These are phyloP conservation scores for Syncephalastrum racemosum DNA, from an alignment of 371 early-diverging fungal genomes.

Conservation along the genomic window DNA sequence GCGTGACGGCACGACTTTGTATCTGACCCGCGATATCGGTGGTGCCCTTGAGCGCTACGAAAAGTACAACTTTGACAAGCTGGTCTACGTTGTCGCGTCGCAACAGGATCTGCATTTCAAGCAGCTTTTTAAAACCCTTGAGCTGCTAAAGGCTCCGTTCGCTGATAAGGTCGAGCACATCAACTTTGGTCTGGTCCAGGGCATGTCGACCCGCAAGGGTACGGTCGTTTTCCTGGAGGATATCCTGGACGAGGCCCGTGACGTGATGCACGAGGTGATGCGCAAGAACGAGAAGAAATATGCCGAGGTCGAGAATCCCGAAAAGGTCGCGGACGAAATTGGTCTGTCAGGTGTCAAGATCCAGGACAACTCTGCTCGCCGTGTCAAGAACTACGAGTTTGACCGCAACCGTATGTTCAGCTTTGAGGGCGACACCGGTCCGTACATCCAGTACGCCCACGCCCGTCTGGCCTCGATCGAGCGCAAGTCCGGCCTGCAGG, in stretches of 20 bases:
- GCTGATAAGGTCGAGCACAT: slow-evolving; percentile 85
- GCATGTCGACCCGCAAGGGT: slow-evolving; percentile 99
- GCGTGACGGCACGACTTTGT: slow-evolving; percentile 96
- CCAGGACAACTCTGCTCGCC: slow-evolving; percentile 95
- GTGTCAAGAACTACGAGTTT: slow-evolving; percentile 98
- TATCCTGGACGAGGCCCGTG: slow-evolving; percentile 90
- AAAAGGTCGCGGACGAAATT: slow-evolving; percentile 77
- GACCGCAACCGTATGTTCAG: slow-evolving; percentile 94
- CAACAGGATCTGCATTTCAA: slow-evolving; percentile 97
- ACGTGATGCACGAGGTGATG: slow-evolving; percentile 95
- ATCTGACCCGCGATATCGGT: slow-evolving; percentile 98
- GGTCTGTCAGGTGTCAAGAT: slow-evolving; percentile 92
- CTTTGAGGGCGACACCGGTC: slow-evolving; percentile 99
- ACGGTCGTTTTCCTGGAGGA: slow-evolving; percentile 98
- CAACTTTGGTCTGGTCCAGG: slow-evolving; percentile 97
- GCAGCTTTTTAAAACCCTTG: slow-evolving; percentile 95
- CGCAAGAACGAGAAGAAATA: slow-evolving; percentile 85
- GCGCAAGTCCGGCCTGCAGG: slow-evolving; percentile 67
- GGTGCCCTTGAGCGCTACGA: slow-evolving; percentile 95
- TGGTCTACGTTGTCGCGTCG: slow-evolving; percentile 95
- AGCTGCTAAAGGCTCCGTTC: slow-evolving; percentile 72
- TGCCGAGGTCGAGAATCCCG: slow-evolving; percentile 84
- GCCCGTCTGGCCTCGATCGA: slow-evolving; percentile 95
- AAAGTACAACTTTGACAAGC: slow-evolving; percentile 89
- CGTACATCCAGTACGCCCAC: slow-evolving; percentile 98